These are phyloP conservation scores for Nicotiana rustica DNA, from an alignment of 305 asterid species.

Conservation along the genomic window DNA sequence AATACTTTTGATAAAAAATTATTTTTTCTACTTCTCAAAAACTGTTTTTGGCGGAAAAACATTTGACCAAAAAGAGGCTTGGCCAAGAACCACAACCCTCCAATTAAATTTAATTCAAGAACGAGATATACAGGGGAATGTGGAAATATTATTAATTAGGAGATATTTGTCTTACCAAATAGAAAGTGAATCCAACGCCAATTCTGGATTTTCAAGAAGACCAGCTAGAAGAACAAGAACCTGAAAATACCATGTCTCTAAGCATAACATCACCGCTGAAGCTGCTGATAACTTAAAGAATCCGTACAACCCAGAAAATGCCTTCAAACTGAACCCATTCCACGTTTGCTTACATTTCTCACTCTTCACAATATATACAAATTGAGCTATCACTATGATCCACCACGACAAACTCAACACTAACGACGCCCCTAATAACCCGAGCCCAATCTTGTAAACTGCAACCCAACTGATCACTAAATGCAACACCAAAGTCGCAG, in stretches of 20 bases:
- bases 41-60: no score
- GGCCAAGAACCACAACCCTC: not conserved
- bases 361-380: conserved; percentile 40
- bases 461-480: conserved; percentile 40
- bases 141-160: not conserved
- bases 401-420: conserved; percentile 49
- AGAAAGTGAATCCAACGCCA: conserved; percentile 49
- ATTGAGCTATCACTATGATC: conserved; percentile 41
- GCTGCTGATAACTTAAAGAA: conserved; percentile 50
- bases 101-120: not conserved
- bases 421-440: conserved; percentile 42
- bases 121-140: not conserved
- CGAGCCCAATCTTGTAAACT: conserved; percentile 41
- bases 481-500: conserved; percentile 39
- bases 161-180: conserved; percentile 41
- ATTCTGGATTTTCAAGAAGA: conserved; percentile 42
- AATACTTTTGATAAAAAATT: no score
- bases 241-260: conserved; percentile 51
- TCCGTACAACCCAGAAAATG: conserved; percentile 40
- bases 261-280: conserved; percentile 50
- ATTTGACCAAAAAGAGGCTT: no score
- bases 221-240: conserved; percentile 43
- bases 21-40: no score
- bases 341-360: conserved; percentile 42
- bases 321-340: conserved; percentile 45